Evolutionary conservation across 2,329 filamentous ascomycete genomes (phyloP), one percentile per base, ranked within the genome.

Genomic region (Talaromyces sp.): DNA sequence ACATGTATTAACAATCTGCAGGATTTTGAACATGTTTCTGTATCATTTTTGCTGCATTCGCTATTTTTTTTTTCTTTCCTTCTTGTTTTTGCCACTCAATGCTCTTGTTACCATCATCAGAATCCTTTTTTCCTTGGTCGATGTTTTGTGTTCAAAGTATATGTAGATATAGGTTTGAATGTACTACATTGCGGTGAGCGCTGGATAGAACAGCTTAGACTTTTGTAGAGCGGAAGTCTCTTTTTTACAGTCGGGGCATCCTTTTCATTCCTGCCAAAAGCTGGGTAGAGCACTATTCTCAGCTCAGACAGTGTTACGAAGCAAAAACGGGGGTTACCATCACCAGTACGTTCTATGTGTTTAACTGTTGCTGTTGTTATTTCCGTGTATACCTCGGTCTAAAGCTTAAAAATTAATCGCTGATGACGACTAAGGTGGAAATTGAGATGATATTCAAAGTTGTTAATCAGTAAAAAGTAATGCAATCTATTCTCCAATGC

Each of bases 61-160:
- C 64, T 65, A 30, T 64, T 64, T 70, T 66, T 67, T 67, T 62
- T 66, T 65, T 63, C 63, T 65, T 58, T 59, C 62, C 53, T 59
- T 64, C 62, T 68, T 65, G 55, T 30, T 25, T 47, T 47, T 47
- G 44, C 17, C 22, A 11, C 42, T 44, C 19, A 44, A 36, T 36
- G 11, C 33, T 36, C 33, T 36, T 36, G 33, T 36, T 36, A 15
- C n/a, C 22, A 47, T 25, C 6, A 2, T 25, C 44, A 47, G n/a
- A 19, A 25, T 47, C 11, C 25, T 47, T 25, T 22, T 22, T 47
- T 13, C 17, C n/a, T 47, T 47, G n/a, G 6, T 47, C 22, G 13
- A 11, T 47, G 44, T 19, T 47, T 25, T 47, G 17, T 47, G 44
- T 47, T 47, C 44, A 47, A 25, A 47, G n/a, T 47, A 47, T 22